Percentiles rank a stretch among this genome's conserved stretches.
Conservation (phyloP, 2,329 filamentous ascomycete species). For the Cryphonectria naterciae region DNA sequence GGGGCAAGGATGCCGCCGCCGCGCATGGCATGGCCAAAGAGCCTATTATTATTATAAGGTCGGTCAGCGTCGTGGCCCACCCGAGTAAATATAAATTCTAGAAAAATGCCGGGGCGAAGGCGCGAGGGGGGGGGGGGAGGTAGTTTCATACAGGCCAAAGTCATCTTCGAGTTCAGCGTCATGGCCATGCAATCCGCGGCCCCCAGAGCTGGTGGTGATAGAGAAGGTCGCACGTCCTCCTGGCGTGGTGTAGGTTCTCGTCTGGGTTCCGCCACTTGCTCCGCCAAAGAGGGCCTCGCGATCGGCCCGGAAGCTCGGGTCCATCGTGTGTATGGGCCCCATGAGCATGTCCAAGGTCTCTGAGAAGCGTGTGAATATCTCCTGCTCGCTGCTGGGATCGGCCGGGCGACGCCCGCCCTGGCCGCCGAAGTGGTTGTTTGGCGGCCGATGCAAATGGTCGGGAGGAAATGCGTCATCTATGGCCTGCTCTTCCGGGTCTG, state of each 20-base stretch:
- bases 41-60: slow-evolving; percentile 38
- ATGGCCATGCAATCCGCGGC: slow-evolving; percentile 1
- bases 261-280: slow-evolving; percentile 19
- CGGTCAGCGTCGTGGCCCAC: slow-evolving; percentile 39
- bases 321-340: slow-evolving; percentile 39
- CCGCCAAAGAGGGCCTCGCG: slow-evolving; percentile 1
- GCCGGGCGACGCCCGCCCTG: slow-evolving; percentile 13
- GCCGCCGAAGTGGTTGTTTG: slow-evolving; percentile 13
- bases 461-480: slow-evolving; percentile 49
- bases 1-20: slow-evolving; percentile 36
- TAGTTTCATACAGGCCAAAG: slow-evolving; percentile 53
- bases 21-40: slow-evolving; percentile 52
- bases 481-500: slow-evolving; percentile 63
- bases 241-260: slow-evolving; percentile 21
- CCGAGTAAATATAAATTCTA: slow-evolving; percentile 27
- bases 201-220: slow-evolving; percentile 25
- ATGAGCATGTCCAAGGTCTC: slow-evolving; percentile 45
- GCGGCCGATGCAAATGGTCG: slow-evolving; percentile 43
- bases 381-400: slow-evolving; percentile 39
- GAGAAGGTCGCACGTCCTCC: slow-evolving; percentile 24
- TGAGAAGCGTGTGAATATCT: slow-evolving; percentile 46
- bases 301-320: slow-evolving; percentile 15
- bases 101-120: slow-evolving; percentile 19
- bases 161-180: slow-evolving; percentile 52
- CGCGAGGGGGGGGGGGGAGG: slow-evolving; percentile 4